Conservation (phyloP, 352 stramenopile species). For the Phytophthora boehmeriae region DNA sequence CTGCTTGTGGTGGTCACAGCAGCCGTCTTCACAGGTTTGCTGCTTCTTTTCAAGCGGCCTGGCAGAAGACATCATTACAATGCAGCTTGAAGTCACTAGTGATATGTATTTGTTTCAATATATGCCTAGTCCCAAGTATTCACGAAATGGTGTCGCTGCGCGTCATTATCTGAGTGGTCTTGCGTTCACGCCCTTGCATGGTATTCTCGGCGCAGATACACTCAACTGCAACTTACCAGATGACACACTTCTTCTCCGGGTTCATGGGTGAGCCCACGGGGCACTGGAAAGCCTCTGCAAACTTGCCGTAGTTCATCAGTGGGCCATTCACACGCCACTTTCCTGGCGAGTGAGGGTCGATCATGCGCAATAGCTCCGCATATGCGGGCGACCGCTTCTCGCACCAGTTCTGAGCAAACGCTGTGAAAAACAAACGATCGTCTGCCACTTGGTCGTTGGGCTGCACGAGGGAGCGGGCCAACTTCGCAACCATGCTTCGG, state of each 20-base stretch:
- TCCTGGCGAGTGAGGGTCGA: conserved; percentile 62
- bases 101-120: too few relatives aligned
- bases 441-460: conserved; percentile 33
- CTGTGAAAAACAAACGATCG: conserved; percentile 68
- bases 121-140: too few relatives aligned
- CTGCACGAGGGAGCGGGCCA: conserved; percentile 36
- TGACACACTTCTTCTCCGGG: conserved; percentile 61
- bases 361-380: conserved; percentile 52
- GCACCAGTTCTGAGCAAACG: conserved; percentile 74
- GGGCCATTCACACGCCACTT: conserved; percentile 74
- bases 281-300: conserved; percentile 72
- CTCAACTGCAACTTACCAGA: conserved; percentile 53
- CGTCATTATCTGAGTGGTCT: not conserved
- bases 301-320: conserved; percentile 69
- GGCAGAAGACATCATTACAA: not conserved
- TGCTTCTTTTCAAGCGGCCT: conserved; percentile 3
- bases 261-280: conserved; percentile 68
- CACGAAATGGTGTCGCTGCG: not conserved
- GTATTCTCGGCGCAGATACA: too few relatives aligned
- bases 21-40: conserved; percentile 7
- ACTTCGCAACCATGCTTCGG: conserved; percentile 26
- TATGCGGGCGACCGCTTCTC: conserved; percentile 53
- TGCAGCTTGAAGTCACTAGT: not conserved
- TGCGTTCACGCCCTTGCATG: too few relatives aligned
- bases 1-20: conserved; percentile 15